Base-by-base conservation (phyloP, 768 basidiomycete species). In the Suillus fuscotomentosus region DNA sequence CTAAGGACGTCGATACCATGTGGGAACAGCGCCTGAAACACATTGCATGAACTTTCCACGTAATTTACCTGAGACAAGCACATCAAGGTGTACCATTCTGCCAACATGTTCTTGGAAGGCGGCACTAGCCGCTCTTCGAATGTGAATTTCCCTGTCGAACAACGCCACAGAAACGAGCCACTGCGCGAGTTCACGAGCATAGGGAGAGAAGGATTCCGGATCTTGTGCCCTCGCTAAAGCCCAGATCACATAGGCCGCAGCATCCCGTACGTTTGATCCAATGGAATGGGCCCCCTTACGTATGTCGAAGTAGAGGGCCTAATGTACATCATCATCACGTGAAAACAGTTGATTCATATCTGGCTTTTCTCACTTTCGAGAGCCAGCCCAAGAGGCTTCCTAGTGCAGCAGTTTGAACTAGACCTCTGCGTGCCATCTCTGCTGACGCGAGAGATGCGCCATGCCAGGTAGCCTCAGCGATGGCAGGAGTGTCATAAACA, bases 51-150 rank as follows among this genome's bases (percentile, higher is more conserved):
- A 75, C 62, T 54, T 7, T 36, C 31, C 66, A 65, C 54, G 42
- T 66, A 63, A 59, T 60, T 39, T 13, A 61, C 55, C 55, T 38
- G 59, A 27, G 57, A 53, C 24, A 61, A 63, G 27, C 50, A 64
- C 55, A 48, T 59, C 39, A 41, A 15, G 7, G 34, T 76, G 75
- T 71, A 97, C 97, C 79, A 91, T 90, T 72, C 97, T 82, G 14
- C 97, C 97, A 45, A 98, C 97, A 71, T 91, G 90, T 78, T 99
- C 97, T 77, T 99, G 97, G 74, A 94, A 99, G 14, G 96, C 94
- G 20, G 97, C 97, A 75, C 97, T 99, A 14, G 96, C 96, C 15
- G 97, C 97, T 68, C 97, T 81, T 31, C 97, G 85, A 62, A 99
- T 95, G 66, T 94, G 93, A 36, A 98, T 88, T 76, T 99, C 97